Evolutionary conservation across 192 early-diverging fungal species (phyloP).

Genomic region (Phlyctochytrium arcticum): DNA sequence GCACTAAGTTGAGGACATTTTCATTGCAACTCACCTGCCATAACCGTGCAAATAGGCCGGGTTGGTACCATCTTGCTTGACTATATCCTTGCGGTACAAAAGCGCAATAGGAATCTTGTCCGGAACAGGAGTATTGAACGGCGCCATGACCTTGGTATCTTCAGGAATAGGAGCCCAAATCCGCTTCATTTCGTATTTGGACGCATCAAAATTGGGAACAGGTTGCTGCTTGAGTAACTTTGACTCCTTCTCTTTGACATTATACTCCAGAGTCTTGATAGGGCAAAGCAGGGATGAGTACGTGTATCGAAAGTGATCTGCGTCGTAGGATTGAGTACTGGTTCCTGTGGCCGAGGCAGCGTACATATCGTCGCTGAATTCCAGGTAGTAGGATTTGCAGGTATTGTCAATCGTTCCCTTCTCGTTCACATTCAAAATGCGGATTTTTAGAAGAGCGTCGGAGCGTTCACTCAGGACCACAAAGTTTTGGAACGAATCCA

Average conservation of each 20-base stretch:
- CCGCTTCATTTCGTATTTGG: slow-evolving; percentile 28
- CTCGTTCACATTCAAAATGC: slow-evolving; percentile 1
- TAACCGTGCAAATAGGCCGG: slow-evolving; percentile 40
- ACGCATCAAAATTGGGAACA: slow-evolving; percentile 23
- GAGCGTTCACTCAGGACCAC: slow-evolving; percentile 25
- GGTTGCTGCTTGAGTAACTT: slow-evolving; percentile 27
- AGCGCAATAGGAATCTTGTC: slow-evolving; percentile 42
- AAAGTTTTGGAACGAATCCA: neutral
- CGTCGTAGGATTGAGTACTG: slow-evolving; percentile 30
- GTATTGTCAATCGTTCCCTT: neutral
- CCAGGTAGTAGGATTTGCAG: slow-evolving; percentile 13
- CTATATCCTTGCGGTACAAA: slow-evolving; percentile 34
- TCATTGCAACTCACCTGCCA: no score
- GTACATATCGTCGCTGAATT: slow-evolving; percentile 33
- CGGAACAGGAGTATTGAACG: slow-evolving; percentile 39
- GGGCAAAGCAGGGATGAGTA: slow-evolving; percentile 37
- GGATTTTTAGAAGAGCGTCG: slow-evolving; percentile 16
- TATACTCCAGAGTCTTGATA: slow-evolving; percentile 26
- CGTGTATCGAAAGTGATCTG: slow-evolving; percentile 24
- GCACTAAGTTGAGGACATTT: neutral
- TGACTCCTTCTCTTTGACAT: slow-evolving; percentile 4
- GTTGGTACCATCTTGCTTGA: slow-evolving; percentile 40
- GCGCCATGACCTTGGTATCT: slow-evolving; percentile 23
- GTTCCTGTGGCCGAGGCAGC: neutral
- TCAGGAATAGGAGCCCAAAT: slow-evolving; percentile 31